Evolutionary conservation across 192 early-diverging fungal species (phyloP).

Genomic region (Phlyctochytrium planicorne): DNA sequence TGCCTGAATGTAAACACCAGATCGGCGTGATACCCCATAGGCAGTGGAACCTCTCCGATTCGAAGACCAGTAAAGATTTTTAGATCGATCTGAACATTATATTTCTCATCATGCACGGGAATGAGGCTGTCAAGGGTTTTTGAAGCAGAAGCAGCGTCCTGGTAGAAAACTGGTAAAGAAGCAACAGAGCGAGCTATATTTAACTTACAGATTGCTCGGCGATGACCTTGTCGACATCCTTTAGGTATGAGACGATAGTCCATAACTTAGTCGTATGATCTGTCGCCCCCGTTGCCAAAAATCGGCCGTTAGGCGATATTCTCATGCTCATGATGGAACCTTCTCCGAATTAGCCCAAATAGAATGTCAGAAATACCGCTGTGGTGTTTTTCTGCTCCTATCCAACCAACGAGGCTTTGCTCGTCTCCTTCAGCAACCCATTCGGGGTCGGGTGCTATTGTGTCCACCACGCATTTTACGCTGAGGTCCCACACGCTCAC

Average conservation of each 20-base stretch:
- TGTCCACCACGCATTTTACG: conserved; percentile 33
- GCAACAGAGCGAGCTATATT: conserved; percentile 6
- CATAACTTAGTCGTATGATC: conserved; percentile 63
- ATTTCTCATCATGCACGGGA: conserved; percentile 36
- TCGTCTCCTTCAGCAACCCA: conserved; percentile 40
- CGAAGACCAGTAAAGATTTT: conserved; percentile 33
- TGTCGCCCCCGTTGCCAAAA: conserved; percentile 46
- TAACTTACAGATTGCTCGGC: conserved; percentile 33
- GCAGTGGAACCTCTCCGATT: conserved; percentile 44
- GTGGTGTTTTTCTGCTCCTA: conserved; percentile 41
- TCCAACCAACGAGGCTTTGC: conserved; percentile 38
- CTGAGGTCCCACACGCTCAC: conserved; percentile 46
- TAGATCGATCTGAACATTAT: conserved; percentile 33
- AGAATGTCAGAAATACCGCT: conserved; percentile 34
- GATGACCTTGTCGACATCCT: conserved; percentile 42
- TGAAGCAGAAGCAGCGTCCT: conserved; percentile 19
- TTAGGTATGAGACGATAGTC: conserved; percentile 50
- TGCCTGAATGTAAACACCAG: conserved; percentile 53
- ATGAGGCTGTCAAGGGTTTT: conserved; percentile 37
- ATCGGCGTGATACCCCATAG: conserved; percentile 55
- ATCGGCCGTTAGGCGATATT: conserved; percentile 43
- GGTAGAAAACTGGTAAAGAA: conserved; percentile 11
- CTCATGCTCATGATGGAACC: conserved; percentile 46
- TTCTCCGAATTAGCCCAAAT: neutral
- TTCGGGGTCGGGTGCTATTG: conserved; percentile 49